These are phyloP conservation scores for Neohortaea acidophila DNA, from an alignment of 495 filamentous ascomycete species.

Conservation along the genomic window DNA sequence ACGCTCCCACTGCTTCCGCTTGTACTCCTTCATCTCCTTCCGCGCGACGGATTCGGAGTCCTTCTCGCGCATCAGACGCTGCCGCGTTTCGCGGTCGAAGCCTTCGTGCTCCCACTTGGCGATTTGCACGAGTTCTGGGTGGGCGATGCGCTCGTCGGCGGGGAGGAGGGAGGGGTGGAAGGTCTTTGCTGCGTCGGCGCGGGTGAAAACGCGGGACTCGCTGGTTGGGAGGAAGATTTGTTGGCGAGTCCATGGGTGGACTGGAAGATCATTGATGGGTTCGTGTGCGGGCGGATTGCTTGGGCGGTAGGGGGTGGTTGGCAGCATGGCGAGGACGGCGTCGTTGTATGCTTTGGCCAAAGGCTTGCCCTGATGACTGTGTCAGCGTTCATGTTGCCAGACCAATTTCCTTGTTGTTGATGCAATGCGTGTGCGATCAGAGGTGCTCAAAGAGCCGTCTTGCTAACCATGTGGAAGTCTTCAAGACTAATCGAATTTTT, in stretches of 20 bases:
- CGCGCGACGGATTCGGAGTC: conserved; percentile 18
- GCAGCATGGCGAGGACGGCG: conserved; percentile 70
- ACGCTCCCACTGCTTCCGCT: conserved; percentile 29
- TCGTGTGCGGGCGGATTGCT: conserved; percentile 42
- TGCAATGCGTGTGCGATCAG: conserved; percentile 23
- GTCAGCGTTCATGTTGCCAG: conserved; percentile 1
- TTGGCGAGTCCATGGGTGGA: conserved; percentile 59
- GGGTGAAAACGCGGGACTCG: conserved; percentile 80
- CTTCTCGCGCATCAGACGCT: conserved; percentile 25
- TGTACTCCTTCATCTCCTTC: conserved; percentile 27
- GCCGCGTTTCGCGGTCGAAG: conserved; percentile 30
- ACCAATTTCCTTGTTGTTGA: neutral
- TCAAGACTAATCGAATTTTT: conserved; percentile 97
- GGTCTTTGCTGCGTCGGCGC: conserved; percentile 72
- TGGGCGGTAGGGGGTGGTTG: conserved; percentile 29
- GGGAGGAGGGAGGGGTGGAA: conserved; percentile 63
- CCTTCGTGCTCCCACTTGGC: conserved; percentile 36
- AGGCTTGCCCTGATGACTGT: conserved; percentile 48
- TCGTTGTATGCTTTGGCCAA: conserved; percentile 60
- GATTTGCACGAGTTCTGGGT: conserved; percentile 62
- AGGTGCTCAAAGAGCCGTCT: conserved; percentile 33
- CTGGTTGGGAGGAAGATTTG: conserved; percentile 85
- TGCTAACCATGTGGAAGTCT: conserved; percentile 56
- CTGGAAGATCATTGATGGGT: conserved; percentile 78
- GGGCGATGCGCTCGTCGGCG: conserved; percentile 72